phyloP scores from a whole-genome alignment of 2,329 filamentous ascomycete genomes.

The Lithohypha guttulata region DNA sequence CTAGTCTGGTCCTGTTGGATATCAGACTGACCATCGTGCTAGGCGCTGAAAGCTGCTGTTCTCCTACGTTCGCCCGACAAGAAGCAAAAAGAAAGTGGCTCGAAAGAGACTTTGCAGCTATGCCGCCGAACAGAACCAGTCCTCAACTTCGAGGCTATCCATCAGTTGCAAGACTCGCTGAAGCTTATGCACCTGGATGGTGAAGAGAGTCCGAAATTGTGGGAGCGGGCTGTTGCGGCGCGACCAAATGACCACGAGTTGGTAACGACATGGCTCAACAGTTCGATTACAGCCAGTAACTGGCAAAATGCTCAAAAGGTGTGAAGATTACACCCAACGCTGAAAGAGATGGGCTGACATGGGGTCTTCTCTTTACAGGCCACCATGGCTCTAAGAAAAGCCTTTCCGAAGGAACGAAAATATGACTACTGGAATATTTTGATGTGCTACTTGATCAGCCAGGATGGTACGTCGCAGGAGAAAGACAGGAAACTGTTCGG shows the following conservation, averaged over 20 bases:
- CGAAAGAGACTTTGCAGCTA: conserved; percentile 32
- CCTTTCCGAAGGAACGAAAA: conserved; percentile 37
- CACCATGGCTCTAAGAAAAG: conserved; percentile 39
- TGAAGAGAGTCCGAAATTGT: conserved; percentile 29
- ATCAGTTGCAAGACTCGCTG: conserved; percentile 33
- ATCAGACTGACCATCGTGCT: conserved; percentile 1
- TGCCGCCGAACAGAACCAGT: conserved; percentile 33
- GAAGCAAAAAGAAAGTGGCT: conserved; percentile 33
- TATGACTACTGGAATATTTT: conserved; percentile 42
- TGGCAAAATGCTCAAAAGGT: conserved; percentile 42
- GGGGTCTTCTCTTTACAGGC: conserved; percentile 27
- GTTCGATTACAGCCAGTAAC: conserved; percentile 31
- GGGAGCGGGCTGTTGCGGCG: conserved; percentile 38
- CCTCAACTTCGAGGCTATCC: conserved; percentile 35
- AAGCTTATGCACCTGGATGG: conserved; percentile 27
- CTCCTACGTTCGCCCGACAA: conserved; percentile 30
- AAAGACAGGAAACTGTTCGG: conserved; percentile 37
- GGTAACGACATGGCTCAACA: conserved; percentile 35
- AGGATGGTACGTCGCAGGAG: conserved; percentile 29
- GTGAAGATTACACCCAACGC: conserved; percentile 13
- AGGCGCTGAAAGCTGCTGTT: conserved; percentile 22
- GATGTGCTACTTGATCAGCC: conserved; percentile 33
- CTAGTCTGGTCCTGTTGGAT: neutral
- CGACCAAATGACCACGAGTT: conserved; percentile 35
- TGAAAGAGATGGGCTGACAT: conserved; percentile 20